Evolutionary conservation across 306 rosid species (phyloP).

Genomic region (Quercus wislizeni): DNA sequence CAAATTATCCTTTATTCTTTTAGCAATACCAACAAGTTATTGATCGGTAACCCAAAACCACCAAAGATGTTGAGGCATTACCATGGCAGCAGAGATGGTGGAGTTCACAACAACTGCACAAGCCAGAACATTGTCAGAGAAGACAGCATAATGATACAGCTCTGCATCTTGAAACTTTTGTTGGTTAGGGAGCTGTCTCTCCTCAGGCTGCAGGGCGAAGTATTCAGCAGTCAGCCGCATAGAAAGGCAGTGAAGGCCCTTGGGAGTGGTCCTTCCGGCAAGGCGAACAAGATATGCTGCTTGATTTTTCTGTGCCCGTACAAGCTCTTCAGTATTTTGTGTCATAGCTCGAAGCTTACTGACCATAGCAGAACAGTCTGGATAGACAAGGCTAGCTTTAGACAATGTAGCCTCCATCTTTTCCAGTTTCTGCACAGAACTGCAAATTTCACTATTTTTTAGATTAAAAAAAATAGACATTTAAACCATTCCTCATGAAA

Average conservation of each 20-base stretch:
- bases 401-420: conserved; percentile 73
- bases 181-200: conserved; percentile 57
- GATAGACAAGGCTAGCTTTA: conserved; percentile 70
- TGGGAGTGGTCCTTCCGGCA: conserved; percentile 80
- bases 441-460: conserved; percentile 60
- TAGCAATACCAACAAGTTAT: not conserved
- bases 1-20: conserved; percentile 4
- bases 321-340: conserved; percentile 68
- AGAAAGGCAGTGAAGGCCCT: conserved; percentile 93
- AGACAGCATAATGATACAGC: conserved; percentile 83
- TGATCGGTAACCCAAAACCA: conserved; percentile 4
- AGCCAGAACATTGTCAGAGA: conserved; percentile 95
- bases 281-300: conserved; percentile 63
- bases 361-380: conserved; percentile 76
- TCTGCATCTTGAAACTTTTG: conserved; percentile 58
- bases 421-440: conserved; percentile 92
- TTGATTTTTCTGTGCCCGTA: conserved; percentile 53
- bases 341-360: conserved; percentile 83
- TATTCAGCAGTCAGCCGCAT: conserved; percentile 81
- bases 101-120: conserved; percentile 93
- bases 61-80: conserved; percentile 22
- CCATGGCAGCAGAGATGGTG: conserved; percentile 74
- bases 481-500: conserved; percentile 20
- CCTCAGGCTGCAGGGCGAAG: conserved; percentile 62
- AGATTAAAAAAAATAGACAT: conserved; percentile 26